Conservation (phyloP, 176 grass and related monocot genomes). For the Phragmites australis region DNA sequence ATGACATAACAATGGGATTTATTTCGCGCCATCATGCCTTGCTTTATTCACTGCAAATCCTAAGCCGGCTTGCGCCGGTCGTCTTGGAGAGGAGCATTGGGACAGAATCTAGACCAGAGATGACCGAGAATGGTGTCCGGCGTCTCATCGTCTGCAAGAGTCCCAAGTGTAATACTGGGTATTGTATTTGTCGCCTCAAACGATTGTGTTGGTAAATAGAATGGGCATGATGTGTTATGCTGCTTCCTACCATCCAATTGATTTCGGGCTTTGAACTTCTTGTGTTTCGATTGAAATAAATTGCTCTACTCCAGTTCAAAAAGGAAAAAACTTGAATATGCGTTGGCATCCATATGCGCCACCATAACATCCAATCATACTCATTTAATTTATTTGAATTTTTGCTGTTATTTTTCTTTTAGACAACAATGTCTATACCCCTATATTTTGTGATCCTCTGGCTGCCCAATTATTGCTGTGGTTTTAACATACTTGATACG, state of each 20-base stretch:
- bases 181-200: background rate
- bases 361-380: background rate
- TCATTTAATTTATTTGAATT: background rate
- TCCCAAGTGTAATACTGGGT: background rate
- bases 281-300: background rate
- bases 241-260: background rate
- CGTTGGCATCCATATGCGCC: background rate
- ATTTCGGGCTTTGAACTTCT: background rate
- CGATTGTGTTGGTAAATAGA: slow-evolving; percentile 3
- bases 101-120: background rate
- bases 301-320: too few species aligned
- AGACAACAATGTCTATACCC: background rate
- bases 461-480: background rate
- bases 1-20: too few species aligned
- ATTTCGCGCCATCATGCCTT: too few species aligned
- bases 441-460: background rate
- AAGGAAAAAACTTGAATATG: too few species aligned
- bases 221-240: background rate
- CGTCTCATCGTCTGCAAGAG: background rate
- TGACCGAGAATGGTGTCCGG: too few species aligned
- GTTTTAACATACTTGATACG: background rate
- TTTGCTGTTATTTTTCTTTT: background rate
- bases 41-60: too few species aligned
- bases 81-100: background rate
- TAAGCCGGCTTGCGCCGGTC: too few species aligned